These are phyloP conservation scores for Microbotryum saponariae DNA, from an alignment of 1,284 basidiomycete genomes.

Conservation along the genomic window DNA sequence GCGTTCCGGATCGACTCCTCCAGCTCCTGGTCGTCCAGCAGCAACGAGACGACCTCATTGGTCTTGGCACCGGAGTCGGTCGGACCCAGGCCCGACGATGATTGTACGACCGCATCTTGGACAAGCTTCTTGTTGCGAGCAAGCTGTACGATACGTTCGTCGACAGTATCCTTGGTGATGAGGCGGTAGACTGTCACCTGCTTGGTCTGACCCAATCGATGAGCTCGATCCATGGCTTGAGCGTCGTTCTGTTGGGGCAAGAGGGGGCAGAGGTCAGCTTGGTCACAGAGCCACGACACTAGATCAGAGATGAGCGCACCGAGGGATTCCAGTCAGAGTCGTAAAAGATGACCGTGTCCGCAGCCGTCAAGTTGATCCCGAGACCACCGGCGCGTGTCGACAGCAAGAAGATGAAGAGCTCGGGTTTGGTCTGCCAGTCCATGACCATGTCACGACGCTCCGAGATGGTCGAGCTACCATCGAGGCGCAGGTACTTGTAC, in stretches of 20 bases:
- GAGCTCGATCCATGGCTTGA: constrained; percentile 99
- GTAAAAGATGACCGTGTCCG: constrained; percentile 96
- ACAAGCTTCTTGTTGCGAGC: constrained; percentile 58
- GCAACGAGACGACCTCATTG: constrained; percentile 90
- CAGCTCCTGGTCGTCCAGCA: constrained; percentile 81
- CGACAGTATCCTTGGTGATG: constrained; percentile 94
- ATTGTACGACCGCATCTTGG: constrained; percentile 98
- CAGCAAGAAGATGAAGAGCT: constrained; percentile 91
- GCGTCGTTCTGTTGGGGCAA: constrained; percentile 62
- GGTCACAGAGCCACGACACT: background rate
- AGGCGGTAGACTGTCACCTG: constrained; percentile 98
- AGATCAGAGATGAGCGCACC: constrained; percentile 9
- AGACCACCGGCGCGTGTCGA: constrained; percentile 95
- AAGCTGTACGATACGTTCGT: constrained; percentile 93
- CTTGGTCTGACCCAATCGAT: constrained; percentile 95
- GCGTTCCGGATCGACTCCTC: constrained; percentile 34
- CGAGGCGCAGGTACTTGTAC: constrained; percentile 93
- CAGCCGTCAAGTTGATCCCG: constrained; percentile 96
- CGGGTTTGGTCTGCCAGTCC: constrained; percentile 95
- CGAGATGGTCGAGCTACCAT: constrained; percentile 90
- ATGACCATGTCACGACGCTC: constrained; percentile 99
- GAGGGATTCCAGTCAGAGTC: constrained; percentile 99
- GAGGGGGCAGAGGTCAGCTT: background rate
- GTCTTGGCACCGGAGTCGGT: constrained; percentile 56
- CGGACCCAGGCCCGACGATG: constrained; percentile 55